Base-by-base conservation (phyloP, 2,329 filamentous ascomycete genomes). In the Exophiala lecanii-corni region DNA sequence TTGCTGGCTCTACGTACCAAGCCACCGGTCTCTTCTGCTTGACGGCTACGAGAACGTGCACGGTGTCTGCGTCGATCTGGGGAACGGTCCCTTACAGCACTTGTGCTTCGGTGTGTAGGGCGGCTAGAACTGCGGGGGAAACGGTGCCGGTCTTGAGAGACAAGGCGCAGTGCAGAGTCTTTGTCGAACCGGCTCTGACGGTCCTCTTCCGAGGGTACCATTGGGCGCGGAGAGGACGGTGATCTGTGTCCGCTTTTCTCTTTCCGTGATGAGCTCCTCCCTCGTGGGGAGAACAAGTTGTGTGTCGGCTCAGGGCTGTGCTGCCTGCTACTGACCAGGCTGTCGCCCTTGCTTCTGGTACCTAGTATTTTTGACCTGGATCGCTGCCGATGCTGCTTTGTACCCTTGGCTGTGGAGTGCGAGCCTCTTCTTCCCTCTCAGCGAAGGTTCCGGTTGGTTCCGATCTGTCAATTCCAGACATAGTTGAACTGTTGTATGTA, bases 201-300 rank as follows among this genome's bases (percentile, higher is more conserved):
- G 12, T 72, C 70, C 13, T 72, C 73, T 15, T 73, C 78, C 2
- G 74, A 69, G 4, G 72, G 69, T 10, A 84, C 79, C 71, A 91
- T 82, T 3, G 88, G 86, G 16, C 89, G 68, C 1, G 89, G 88
- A 1, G 87, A 91, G 0, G 85, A 84, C 1, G 89, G 89, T 1
- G 89, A 95, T 37, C 81, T 74, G 33, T 75, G 67, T 2, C 66
- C 59, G n/a, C 79, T 78, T 2, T 72, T 75, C 13, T 78, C 72
- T 12, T 71, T 71, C n/a, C 81, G 74, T 12, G 73, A 74, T 36
- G 74, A 67, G 57, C 81, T 84, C 51, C 84, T 75, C 2, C 82
- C 84, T 37, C 84, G 52, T 19, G 50, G 44, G 17, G 53, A 40
- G 12, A 50, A 46, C 63, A 59, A 35, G 61, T 57, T 61, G 55